Evolutionary conservation across 1,139 yeast genomes (phyloP), one percentile per base, ranked within the genome.

Genomic region (Kluyveromyces marxianus): DNA sequence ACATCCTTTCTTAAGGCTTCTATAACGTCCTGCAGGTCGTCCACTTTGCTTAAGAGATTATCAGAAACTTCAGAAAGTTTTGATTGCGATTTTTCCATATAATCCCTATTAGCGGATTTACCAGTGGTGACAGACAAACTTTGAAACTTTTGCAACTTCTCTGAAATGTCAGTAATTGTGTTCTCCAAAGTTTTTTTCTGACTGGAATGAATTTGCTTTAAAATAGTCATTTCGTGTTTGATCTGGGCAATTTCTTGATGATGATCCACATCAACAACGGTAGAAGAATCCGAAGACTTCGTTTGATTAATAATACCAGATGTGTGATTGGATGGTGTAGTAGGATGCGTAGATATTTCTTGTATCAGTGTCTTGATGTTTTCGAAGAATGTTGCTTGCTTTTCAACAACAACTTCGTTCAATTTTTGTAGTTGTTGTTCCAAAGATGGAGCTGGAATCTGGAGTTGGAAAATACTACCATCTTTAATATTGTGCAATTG

Each of bases 1-100:
- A 92, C 96, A 66, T 90, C 98, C 54, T 88, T 82, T 49, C 97
- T 74, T 49, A 92, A 70, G 1, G 89, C 89, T 59, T 94, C 98
- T 66, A 94, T 86, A 4, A 86, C 65, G 65, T 94, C 98, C 61
- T 90, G 97, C 34, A 94, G 69, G 56, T 89, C 97, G 61, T 94
- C 98, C 3, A 90, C 95, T 52, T 75, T 78, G 0, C 94, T 82
- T 39, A 94, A 71, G 25, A 92, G 67, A 1, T 64, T 60, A 60
- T 88, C 96, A 5, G 95, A 83, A 26, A 86, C 90, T 44, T 77
- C 80, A 1, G 95, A 84, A 26, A 92, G 72, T 55, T 80, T 81
- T 8, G 71, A 63, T 58, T 86, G 90, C 48, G 96, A 85, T 10
- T 76, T 72, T 44, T 83, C 90, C 83, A 90, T 84, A 57, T 85